Evolutionary conservation across 169 alveolate genomes (phyloP), one percentile per base, ranked within the genome.

Genomic region (Toxoplasma gondii): DNA sequence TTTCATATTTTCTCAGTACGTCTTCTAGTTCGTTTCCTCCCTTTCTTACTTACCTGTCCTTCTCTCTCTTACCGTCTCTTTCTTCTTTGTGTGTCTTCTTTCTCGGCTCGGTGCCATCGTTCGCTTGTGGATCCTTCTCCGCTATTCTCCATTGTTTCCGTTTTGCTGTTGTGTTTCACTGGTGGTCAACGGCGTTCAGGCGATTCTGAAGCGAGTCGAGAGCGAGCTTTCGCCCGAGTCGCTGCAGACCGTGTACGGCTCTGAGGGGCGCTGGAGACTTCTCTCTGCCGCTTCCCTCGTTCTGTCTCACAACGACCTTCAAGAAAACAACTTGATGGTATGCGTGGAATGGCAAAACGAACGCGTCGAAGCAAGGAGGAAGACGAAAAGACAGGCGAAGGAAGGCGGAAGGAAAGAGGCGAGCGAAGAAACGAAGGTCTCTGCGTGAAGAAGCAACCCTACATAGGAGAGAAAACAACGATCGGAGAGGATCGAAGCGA

Each of bases 251-350:
- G 82, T 81, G 49, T 81, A 90, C 58, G 58, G 84, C 29, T 84
- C 54, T 29, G 90, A 9, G n/a, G 90, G 58, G 41, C 36, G 64
- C n/a, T 54, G 80, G 69, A 19, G 10, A 17, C 81, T 74, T 44
- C 93, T 90, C 88, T 90, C 93, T 31, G 93, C 82, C 24, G 81
- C 78, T 5, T 39, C 54, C 1, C 88, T 74, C 31, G 93, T 90
- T 27, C 93, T 90, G 53, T 44, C 82, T 39, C 93, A 90, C 88
- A 90, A 90, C 74, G 93, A 90, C 88, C 45, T 69, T 16, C 97
- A 96, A 82, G 97, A 96, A 86, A 96, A 96, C 88, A 96, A 96
- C 74, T 64, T 96, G 19, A 74, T 94, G 86, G n/a, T n/a, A 96
- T 83, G 49, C 78, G 41, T 10, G 43, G 93, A 64, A 64, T 12